These are phyloP conservation scores for Pogostemon cablin DNA, from an alignment of 257 asterid species.

Conservation along the genomic window DNA sequence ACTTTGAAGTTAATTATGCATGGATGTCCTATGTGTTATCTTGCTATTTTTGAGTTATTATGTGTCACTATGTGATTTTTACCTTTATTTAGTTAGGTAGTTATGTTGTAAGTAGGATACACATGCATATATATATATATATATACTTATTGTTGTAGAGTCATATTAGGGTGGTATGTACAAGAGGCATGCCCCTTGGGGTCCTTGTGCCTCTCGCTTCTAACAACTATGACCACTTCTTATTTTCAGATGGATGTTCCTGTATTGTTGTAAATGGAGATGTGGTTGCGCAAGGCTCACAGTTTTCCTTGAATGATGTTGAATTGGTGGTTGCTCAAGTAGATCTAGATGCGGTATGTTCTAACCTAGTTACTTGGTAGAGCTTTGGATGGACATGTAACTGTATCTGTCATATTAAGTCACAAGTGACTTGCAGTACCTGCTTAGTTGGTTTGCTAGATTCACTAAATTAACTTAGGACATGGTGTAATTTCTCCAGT, in stretches of 20 bases:
- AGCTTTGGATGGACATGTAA: neutral
- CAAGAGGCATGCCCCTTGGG: too few species aligned
- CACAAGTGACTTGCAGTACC: neutral
- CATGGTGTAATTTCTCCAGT: constrained; percentile 10
- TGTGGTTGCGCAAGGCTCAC: constrained; percentile 93
- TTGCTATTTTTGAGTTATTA: too few species aligned
- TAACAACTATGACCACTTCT: too few species aligned
- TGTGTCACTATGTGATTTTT: too few species aligned
- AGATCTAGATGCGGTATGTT: constrained; percentile 92
- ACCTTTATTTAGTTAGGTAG: too few species aligned
- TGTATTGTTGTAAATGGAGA: constrained; percentile 93
- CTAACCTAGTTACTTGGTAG: constrained; percentile 25
- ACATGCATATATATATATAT: too few species aligned
- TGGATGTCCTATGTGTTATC: too few species aligned
- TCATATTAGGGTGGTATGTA: too few species aligned
- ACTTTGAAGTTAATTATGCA: too few species aligned
- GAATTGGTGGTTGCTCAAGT: constrained; percentile 92
- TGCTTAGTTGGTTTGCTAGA: constrained; percentile 9
- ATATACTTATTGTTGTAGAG: too few species aligned
- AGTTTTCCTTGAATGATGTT: constrained; percentile 89
- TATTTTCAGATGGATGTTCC: constrained; percentile 86
- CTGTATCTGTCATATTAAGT: constrained; percentile 18
- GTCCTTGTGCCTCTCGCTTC: too few species aligned
- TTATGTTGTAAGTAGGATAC: too few species aligned
- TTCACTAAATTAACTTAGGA: constrained; percentile 21